phyloP scores from a whole-genome alignment of 768 basidiomycete species.

The Pulveroboletus sp. region DNA sequence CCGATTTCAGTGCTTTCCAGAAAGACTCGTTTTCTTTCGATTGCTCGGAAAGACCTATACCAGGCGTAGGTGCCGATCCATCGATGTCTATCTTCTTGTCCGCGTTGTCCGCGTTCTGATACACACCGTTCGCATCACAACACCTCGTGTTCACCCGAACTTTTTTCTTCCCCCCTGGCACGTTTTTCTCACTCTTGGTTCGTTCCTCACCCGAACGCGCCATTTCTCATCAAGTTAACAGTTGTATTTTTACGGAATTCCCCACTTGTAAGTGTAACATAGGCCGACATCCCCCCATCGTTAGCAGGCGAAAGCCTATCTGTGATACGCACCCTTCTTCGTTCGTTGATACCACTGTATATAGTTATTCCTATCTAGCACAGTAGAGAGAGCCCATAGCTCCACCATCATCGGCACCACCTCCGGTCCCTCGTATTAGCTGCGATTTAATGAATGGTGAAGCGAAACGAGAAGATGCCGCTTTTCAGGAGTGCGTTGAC shows the following conservation, averaged over 20 bases:
- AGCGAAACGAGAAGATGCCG: conserved; percentile 11
- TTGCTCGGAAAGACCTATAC: conserved; percentile 20
- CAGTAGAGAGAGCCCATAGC: conserved; percentile 13
- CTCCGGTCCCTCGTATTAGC: background rate
- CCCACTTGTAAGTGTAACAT: conserved; percentile 25
- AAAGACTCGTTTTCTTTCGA: conserved; percentile 25
- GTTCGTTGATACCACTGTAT: conserved; percentile 20
- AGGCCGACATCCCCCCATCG: background rate
- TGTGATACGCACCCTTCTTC: conserved; percentile 11
- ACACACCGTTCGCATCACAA: background rate
- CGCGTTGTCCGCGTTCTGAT: conserved; percentile 29
- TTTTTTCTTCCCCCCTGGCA: conserved; percentile 1
- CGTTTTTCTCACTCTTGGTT: background rate
- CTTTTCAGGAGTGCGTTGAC: conserved; percentile 2
- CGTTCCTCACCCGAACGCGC: conserved; percentile 1
- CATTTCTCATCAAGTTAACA: conserved; percentile 7
- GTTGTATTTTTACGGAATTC: conserved; percentile 29
- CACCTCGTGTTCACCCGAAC: conserved; percentile 7
- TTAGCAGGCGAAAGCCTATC: conserved; percentile 1
- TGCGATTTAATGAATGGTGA: conserved; percentile 1
- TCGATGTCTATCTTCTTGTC: conserved; percentile 32
- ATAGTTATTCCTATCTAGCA: conserved; percentile 31
- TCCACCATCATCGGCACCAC: background rate
- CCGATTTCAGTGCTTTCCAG: conserved; percentile 20
- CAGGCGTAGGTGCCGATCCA: conserved; percentile 23